Evolutionary conservation across 257 asterid genomes (phyloP).

Genomic region (Forsythia suspensa): DNA sequence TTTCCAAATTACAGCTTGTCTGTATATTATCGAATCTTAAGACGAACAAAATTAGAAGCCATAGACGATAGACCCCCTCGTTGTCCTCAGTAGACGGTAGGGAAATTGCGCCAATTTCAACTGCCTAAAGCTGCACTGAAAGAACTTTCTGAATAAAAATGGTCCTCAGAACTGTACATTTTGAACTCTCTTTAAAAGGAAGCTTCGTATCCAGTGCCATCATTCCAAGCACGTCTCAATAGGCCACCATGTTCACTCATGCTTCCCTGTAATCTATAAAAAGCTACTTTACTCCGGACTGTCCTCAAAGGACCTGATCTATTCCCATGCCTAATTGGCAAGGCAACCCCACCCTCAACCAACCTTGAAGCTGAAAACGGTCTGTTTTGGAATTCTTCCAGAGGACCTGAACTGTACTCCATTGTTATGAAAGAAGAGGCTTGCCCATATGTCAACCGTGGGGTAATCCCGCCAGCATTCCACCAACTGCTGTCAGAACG

Average conservation of each 20-base stretch:
- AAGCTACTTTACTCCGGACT: conserved; percentile 60
- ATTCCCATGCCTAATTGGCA: conserved; percentile 67
- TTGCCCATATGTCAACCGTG: conserved; percentile 59
- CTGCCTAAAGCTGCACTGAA: conserved; percentile 47
- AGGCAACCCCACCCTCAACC: conserved; percentile 41
- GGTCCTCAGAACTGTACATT: conserved; percentile 68
- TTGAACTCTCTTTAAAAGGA: conserved; percentile 54
- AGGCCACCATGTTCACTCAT: conserved; percentile 82
- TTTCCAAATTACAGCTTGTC: conserved; percentile 28
- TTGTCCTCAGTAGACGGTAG: neutral
- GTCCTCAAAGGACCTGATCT: conserved; percentile 94
- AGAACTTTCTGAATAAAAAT: conserved; percentile 30
- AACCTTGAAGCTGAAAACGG: conserved; percentile 56
- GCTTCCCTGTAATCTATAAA: conserved; percentile 76
- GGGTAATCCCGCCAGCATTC: conserved; percentile 75
- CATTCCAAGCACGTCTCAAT: conserved; percentile 55
- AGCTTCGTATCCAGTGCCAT: conserved; percentile 50
- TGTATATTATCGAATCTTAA: conserved; percentile 35
- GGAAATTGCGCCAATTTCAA: conserved; percentile 25
- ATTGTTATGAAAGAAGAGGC: conserved; percentile 82
- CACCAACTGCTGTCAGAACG: conserved; percentile 96
- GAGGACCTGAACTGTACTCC: conserved; percentile 92
- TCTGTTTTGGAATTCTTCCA: conserved; percentile 71
- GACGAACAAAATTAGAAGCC: conserved; percentile 65
- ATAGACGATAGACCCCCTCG: conserved; percentile 19